Evolutionary conservation across 108 stramenopile species (phyloP), one percentile per base, ranked within the genome.

Genomic region (Cyclotella kingstonii): DNA sequence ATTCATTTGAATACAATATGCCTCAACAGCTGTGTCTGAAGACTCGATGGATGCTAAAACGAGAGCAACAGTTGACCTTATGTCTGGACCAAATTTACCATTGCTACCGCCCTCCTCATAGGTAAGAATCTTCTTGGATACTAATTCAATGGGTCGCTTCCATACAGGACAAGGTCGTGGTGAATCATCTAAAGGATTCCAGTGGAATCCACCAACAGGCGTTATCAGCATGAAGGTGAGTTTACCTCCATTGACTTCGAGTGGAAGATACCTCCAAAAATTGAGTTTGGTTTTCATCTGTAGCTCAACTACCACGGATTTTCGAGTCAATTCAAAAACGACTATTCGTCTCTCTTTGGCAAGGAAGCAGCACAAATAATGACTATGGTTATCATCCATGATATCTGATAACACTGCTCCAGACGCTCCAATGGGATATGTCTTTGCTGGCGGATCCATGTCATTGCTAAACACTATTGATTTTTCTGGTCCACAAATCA

Each of bases 221-320:
- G 93, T 94, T 19, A 94, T 83, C 23, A 94, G 68, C 77, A 89
- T 76, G 67, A 88, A 94, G 23, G 81, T 82, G 14, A 94, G 71
- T 10, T 84, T 80, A 48, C 80, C 74, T 19, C 88, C 87, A 39
- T 86, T 83, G 2, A 84, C 86, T 50, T 91, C 87, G 8, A 86
- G 85, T 28, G 93, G 93, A 28, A 94, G 73, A 38, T 84, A 94
- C 17, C 93, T 71, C 93, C 93, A 94, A 44, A 77, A 94, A 63
- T 94, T 94, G n/a, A 94, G 76, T 51, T 94, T 94, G 4, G 93
- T 94, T 29, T 90, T 94, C 93, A 94, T 94, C 78, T 94, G 89
- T 5, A 94, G 66, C 59, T 94, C 93, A 14, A 94, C 87, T 29
- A 90, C 84, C 1, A 90, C 86, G 2, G 88, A 84, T 41, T 86